A percentile compares a stretch with the other conserved stretches of the same genome.
Evolutionary conservation across 306 rosid species (phyloP).

Genomic region (Quercus engelmannii): DNA sequence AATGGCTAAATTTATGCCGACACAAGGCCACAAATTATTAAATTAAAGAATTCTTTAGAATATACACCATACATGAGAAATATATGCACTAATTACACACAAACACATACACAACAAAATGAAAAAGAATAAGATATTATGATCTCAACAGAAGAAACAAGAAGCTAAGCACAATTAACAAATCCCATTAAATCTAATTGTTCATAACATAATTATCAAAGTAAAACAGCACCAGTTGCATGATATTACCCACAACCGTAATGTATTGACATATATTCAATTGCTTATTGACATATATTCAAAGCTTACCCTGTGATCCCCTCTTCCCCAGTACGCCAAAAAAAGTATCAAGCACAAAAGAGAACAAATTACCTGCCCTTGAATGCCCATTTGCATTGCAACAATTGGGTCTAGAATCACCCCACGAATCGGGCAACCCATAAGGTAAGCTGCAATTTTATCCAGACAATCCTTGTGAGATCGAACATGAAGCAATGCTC

Average conservation of each 20-base stretch:
- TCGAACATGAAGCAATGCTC: too few species aligned
- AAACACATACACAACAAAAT: background rate
- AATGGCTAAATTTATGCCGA: constrained; percentile 13
- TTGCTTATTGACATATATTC: background rate
- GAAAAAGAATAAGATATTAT: background rate
- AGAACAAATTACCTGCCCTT: too few species aligned
- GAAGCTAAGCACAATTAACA: background rate
- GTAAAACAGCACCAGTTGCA: background rate
- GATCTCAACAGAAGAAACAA: background rate
- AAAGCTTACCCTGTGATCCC: too few species aligned
- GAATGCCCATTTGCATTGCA: too few species aligned
- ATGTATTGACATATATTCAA: background rate
- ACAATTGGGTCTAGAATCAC: too few species aligned
- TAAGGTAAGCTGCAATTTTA: too few species aligned
- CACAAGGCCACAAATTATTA: background rate
- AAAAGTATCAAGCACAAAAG: too few species aligned
- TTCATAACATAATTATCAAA: background rate
- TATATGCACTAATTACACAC: background rate
- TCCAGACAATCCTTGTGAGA: too few species aligned
- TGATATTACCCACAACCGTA: background rate
- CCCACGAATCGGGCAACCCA: too few species aligned
- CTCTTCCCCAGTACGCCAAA: too few species aligned
- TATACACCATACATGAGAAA: background rate
- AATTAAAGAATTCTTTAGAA: background rate
- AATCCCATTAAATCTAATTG: background rate